phyloP scores from a whole-genome alignment of 768 basidiomycete genomes.

The Filobasidium floriforme region DNA sequence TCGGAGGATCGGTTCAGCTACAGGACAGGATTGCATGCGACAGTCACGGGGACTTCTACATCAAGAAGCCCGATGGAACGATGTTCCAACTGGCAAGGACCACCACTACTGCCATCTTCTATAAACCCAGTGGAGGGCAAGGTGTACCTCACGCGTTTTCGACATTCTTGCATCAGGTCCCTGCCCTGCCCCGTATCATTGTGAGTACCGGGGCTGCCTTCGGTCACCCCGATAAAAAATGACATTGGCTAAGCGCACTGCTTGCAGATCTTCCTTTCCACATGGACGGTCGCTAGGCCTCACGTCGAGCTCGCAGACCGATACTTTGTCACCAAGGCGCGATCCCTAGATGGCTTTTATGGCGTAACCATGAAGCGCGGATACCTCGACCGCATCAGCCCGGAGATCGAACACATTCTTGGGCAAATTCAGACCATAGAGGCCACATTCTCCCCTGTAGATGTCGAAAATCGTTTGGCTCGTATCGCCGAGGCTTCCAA shows the following conservation, averaged over 20 bases:
- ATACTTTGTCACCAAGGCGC: slow-evolving; percentile 56
- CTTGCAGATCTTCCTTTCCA: slow-evolving; percentile 58
- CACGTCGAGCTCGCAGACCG: slow-evolving; percentile 51
- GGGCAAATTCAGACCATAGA: slow-evolving; percentile 54
- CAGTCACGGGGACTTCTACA: background rate
- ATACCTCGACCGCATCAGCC: slow-evolving; percentile 53
- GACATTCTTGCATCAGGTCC: slow-evolving; percentile 62
- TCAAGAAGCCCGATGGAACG: slow-evolving; percentile 16
- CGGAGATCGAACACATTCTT: slow-evolving; percentile 49
- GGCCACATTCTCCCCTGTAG: slow-evolving; percentile 39
- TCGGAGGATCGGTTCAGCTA: no score
- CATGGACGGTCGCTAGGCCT: slow-evolving; percentile 53
- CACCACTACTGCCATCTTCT: slow-evolving; percentile 55
- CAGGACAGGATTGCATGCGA: no score
- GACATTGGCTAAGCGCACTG: background rate
- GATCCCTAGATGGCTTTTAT: slow-evolving; percentile 48
- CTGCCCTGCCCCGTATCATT: slow-evolving; percentile 60
- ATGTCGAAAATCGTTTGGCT: slow-evolving; percentile 42
- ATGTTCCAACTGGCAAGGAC: slow-evolving; percentile 47
- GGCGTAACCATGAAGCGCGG: slow-evolving; percentile 46
- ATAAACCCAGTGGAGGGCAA: slow-evolving; percentile 52
- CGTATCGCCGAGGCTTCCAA: slow-evolving; percentile 49
- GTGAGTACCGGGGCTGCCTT: slow-evolving; percentile 45
- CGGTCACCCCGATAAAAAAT: background rate
- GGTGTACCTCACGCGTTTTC: slow-evolving; percentile 63